Percentiles rank a stretch among this genome's conserved stretches.
phyloP scores from a whole-genome alignment of 352 stramenopile species.

The Pelagophyceae sp. region DNA sequence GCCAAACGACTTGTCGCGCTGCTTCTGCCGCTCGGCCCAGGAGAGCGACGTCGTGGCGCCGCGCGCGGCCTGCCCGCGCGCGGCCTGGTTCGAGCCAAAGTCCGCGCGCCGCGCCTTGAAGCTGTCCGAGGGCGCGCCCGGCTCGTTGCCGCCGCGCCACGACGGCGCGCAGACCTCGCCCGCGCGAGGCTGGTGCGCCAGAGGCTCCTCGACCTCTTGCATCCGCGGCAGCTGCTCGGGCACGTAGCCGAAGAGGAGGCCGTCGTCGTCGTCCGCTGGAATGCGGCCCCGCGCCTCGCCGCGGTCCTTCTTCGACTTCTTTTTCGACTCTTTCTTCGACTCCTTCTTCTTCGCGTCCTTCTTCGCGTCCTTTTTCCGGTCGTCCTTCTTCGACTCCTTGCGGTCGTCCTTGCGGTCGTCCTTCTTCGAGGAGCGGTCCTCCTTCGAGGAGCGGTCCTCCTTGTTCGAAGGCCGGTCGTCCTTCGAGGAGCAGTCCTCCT shows the following conservation, averaged over 20 bases:
- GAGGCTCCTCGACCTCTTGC: neutral
- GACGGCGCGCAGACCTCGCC: neutral
- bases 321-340: constrained; percentile 37
- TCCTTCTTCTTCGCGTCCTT: constrained; percentile 35
- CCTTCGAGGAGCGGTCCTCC: constrained; percentile 22
- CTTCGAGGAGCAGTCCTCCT: constrained; percentile 25
- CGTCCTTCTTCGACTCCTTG: constrained; percentile 20
- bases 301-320: constrained; percentile 31
- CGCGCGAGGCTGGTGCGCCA: neutral
- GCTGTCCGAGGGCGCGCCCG: neutral
- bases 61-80: neutral
- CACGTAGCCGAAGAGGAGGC: neutral
- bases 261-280: constrained; percentile 19
- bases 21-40: neutral
- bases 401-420: constrained; percentile 21
- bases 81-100: neutral
- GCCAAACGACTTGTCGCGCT: neutral
- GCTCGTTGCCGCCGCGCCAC: neutral
- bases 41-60: neutral
- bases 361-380: constrained; percentile 33
- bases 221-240: too few relatives aligned
- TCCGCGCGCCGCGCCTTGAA: constrained; percentile 10
- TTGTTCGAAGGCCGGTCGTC: constrained; percentile 25
- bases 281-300: constrained; percentile 33
- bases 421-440: constrained; percentile 25